Evolutionary conservation across 78 protist species (phyloP).

Genomic region (Tieghemostelium lacteum): DNA sequence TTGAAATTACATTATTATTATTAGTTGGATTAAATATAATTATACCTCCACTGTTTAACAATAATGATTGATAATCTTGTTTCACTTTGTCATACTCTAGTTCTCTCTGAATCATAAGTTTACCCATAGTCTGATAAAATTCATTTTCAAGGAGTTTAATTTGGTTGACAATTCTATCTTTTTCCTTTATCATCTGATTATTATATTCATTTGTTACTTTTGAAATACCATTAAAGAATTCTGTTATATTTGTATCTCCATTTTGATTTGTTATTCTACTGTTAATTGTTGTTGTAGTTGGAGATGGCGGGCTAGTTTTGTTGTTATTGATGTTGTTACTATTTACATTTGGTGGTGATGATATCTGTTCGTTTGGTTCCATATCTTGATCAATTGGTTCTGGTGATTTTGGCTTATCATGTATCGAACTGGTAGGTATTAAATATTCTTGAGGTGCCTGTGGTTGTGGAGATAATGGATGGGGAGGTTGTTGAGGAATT

Average conservation of each 20-base stretch:
- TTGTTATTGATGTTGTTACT: background rate
- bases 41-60: too few relatives aligned
- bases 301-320: background rate
- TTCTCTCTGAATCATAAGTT: slow-evolving; percentile 7
- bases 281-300: background rate
- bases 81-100: slow-evolving; percentile 5
- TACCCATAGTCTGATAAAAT: slow-evolving; percentile 16
- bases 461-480: background rate
- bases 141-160: slow-evolving; percentile 22
- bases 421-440: background rate
- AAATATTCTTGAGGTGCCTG: background rate
- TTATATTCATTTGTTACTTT: slow-evolving; percentile 6
- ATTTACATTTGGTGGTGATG: background rate
- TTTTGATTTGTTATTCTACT: background rate
- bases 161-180: background rate
- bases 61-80: background rate
- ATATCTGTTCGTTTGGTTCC: background rate
- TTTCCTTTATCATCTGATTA: background rate
- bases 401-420: background rate
- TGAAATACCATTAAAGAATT: slow-evolving; percentile 3
- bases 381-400: background rate
- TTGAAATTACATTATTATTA: too few relatives aligned
- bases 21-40: too few relatives aligned
- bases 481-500: background rate
- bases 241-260: background rate